phyloP scores from a whole-genome alignment of 805 yeast genomes.

The Komagataella pseudopastoris region DNA sequence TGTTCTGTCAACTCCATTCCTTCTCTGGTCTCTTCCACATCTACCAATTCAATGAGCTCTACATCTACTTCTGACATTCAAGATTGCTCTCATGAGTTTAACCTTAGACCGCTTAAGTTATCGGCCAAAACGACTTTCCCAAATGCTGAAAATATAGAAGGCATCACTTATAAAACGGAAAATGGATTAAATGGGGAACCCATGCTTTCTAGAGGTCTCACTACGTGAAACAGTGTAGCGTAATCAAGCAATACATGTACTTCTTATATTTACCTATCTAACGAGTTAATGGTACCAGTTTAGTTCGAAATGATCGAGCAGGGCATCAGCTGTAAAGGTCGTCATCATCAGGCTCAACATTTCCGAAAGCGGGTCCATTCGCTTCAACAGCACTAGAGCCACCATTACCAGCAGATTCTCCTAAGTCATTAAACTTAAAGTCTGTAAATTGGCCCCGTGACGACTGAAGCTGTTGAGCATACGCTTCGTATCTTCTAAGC shows the following conservation, averaged over 20 bases:
- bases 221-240: background rate
- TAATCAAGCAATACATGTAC: background rate
- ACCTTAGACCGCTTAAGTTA: background rate
- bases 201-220: background rate
- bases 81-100: background rate
- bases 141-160: background rate
- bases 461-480: conserved; percentile 91
- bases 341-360: conserved; percentile 34
- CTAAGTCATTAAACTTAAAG: conserved; percentile 62
- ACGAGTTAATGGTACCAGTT: background rate
- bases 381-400: conserved; percentile 16
- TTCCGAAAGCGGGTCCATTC: conserved; percentile 30
- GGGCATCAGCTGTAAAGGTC: conserved; percentile 22
- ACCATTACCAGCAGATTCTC: conserved; percentile 16
- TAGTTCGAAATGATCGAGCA: background rate
- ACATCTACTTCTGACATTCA: conserved; percentile 1
- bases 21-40: conserved; percentile 2
- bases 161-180: background rate
- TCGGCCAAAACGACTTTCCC: background rate
- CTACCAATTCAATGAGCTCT: conserved; percentile 3
- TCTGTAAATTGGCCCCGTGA: conserved; percentile 91
- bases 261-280: background rate
- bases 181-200: background rate
- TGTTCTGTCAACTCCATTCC: conserved; percentile 2
- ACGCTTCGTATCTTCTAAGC: conserved; percentile 96